Evolutionary conservation across 78 protist species (phyloP), one percentile per base, ranked within the genome.

Genomic region (Speleostelium caveatum): DNA sequence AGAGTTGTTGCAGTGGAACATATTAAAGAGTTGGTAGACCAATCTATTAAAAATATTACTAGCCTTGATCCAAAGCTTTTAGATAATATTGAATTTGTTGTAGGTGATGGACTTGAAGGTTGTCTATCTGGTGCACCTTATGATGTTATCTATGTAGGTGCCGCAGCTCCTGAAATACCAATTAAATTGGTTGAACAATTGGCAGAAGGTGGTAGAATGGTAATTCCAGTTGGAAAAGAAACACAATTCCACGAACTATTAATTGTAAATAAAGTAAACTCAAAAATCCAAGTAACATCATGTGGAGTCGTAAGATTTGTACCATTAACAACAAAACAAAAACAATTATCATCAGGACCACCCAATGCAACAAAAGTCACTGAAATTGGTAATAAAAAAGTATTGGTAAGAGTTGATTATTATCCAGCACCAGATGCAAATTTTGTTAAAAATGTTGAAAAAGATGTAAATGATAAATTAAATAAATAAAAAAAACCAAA

Each of bases 131-230:
- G 38, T 12, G 51, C 22, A 19, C 69, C 69, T n/a, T 94, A 93
- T 87, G 62, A 95, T 94, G 75, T 93, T 24, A 94, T 94, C 51
- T 95, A 94, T 78, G 97, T 96, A 10, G 96, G 96, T 45, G 96
- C 96, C 1, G 96, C 96, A 6, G 96, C 96, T 7, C 76, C 33
- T 35, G 62, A 8, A 12, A 19, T 95, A 24, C 97, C 96, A 51
- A 16, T 3, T 2, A 63, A 62, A 38, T 75, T 94, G 39, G 30
- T 94, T 14, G 95, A 95, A 7, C 93, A 73, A 41, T 78, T 94
- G 6, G 67, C 69, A 28, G 8, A 22, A 16, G 86, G 86, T 35
- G 96, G 96, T 38, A 58, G 96, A 55, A 63, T 94, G 51, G 92
- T 94, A 2, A 92, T 94, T 59, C 96, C 96, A 12, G 96, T 94